Base-by-base conservation (phyloP, 305 asterid genomes). In the Ajuga reptans region DNA sequence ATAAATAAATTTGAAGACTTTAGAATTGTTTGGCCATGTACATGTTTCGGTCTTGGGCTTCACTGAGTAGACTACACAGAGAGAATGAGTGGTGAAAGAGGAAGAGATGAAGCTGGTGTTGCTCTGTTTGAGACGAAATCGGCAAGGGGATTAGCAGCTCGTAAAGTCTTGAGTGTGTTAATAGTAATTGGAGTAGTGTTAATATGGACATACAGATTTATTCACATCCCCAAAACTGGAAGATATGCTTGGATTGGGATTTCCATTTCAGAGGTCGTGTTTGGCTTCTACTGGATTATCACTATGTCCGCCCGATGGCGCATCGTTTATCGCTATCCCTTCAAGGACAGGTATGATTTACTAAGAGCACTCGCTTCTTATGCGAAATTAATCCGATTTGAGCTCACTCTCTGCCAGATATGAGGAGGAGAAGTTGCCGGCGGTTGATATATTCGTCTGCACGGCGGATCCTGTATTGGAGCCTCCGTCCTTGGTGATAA, bases 401-500 rank as follows among this genome's bases (percentile, higher is more conserved):
- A 2, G 2, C 10, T 45, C 16, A n/a, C 16, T 45, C 1, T 10
- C 9, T 7, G 7, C 65, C 83, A 89, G 98, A 68, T 78, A 73
- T 11, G 81, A 77, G 78, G 84, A 79, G 62, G 27, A 21, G 6
- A 69, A 75, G 62, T 72, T 89, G 68, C 92, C 88, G 0, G 75
- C 68, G 0, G 54, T 61, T 0, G 76, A 63, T 16, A 9, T 72
- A 17, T 72, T 62, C 5, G 76, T 72, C 0, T 72, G 76, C 80
- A 92, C 96, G 2, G 93, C 98, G 3, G 96, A 92, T 79, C 91
- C 91, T 0, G 8, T 33, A 1, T 24, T 88, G 15, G 98, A 92
- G 83, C 96, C 97, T 1, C 97, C 98, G n/a, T 62, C 68, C 0
- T 4, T 92, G 79, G 96, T 88, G 55, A 77, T 89, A 1, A 80